These are phyloP conservation scores for Phytophthora megakarya DNA, from an alignment of 352 stramenopile species.

Conservation along the genomic window DNA sequence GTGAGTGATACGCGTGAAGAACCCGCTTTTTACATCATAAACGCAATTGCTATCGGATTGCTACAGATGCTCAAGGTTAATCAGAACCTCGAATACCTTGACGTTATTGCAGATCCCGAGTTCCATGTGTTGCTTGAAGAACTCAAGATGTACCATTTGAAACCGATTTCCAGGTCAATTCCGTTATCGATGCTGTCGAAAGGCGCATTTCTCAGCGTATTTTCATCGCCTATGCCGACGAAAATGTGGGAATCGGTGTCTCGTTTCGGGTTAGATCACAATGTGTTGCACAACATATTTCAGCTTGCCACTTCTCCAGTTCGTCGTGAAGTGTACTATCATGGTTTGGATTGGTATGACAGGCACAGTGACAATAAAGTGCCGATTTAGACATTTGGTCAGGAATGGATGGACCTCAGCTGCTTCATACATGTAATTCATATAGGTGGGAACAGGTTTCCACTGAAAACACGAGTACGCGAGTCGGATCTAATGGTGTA, in stretches of 20 bases:
- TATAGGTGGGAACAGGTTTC: no score
- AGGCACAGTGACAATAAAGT: conserved; percentile 5
- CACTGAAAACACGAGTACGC: no score
- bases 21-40: background rate
- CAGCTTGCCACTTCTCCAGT: background rate
- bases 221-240: background rate
- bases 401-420: no score
- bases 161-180: background rate
- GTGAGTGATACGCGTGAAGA: background rate
- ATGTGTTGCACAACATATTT: conserved; percentile 5
- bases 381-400: conserved; percentile 1
- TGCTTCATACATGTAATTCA: no score
- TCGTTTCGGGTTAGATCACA: background rate
- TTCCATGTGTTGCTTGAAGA: background rate
- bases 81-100: conserved; percentile 14
- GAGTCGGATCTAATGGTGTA: no score
- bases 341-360: conserved; percentile 1
- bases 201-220: conserved; percentile 11
- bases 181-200: conserved; percentile 2
- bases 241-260: background rate
- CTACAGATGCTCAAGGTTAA: conserved; percentile 11
- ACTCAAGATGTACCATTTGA: conserved; percentile 2
- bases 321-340: conserved; percentile 12
- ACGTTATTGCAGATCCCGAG: background rate
- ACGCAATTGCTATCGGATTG: background rate